Base-by-base conservation (phyloP, 2,329 filamentous ascomycete species). In the Hypoxylon rubiginosum region DNA sequence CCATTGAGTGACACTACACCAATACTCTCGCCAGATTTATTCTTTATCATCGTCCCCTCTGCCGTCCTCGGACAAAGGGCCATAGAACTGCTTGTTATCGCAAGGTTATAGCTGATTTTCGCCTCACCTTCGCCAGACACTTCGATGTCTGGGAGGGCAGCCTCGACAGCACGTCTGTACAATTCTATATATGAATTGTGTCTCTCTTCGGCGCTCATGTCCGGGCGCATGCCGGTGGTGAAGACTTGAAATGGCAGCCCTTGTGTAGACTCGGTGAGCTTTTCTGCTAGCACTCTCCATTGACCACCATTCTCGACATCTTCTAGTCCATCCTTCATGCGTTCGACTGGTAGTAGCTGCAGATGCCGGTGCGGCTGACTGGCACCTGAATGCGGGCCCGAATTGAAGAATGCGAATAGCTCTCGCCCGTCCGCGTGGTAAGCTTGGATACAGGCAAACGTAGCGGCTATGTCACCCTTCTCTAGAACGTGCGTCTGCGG, bases 321-420 rank as follows among this genome's bases (percentile, higher is more conserved):
- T 0, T 75, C 77, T 5, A 89, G 70, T 0, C 86, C 88, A 11
- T 84, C 83, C 36, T 79, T 82, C 90, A 93, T 92, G 17, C 82
- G 79, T 7, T 85, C 82, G 0, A 92, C 83, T 0, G 90, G 90
- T 3, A 93, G 78, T n/a, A 93, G 83, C 76, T 93, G 91, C 26
- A 93, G 77, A 72, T 93, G 91, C 3, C 91, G 79, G 74, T 93
- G 91, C 11, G 90, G 86, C 75, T 93, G 91, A 69, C 88, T 91
- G 1, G 91, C 90, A 2, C 91, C 91, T 4, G 89, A 92, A 72
- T 90, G 84, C 10, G 83, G 77, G 1, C 91, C 91, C 32, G 87
- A 89, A 77, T 93, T 93, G 83, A 91, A 92, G 74, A 91, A 92
- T 0, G 85, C 88, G 70, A 86, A 91, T 1, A 92, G 77, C 28